phyloP scores from a whole-genome alignment of 2,329 filamentous ascomycete species.

The Parastagonospora nodorum region DNA sequence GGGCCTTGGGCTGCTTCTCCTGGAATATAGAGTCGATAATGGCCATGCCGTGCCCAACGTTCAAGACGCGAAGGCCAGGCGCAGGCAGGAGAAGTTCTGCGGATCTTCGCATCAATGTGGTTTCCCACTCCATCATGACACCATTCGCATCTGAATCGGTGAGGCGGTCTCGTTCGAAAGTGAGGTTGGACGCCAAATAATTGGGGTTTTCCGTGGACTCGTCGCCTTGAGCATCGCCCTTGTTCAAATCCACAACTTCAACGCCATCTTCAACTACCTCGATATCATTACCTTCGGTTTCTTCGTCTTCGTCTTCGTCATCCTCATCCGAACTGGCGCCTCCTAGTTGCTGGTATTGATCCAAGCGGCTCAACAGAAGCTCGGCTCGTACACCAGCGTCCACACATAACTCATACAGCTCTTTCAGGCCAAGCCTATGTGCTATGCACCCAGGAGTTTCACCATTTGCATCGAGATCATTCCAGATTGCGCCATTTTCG shows the following conservation, averaged over 20 bases:
- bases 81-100: conserved; percentile 49
- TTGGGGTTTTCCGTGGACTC: conserved; percentile 52
- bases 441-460: conserved; percentile 94
- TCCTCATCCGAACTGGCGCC: conserved; percentile 60
- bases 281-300: conserved; percentile 23
- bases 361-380: conserved; percentile 79
- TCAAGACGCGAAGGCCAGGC: conserved; percentile 52
- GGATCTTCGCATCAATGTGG: conserved; percentile 54
- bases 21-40: conserved; percentile 57
- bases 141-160: conserved; percentile 56
- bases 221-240: conserved; percentile 27
- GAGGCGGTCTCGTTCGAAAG: conserved; percentile 54
- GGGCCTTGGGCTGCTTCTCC: conserved; percentile 48
- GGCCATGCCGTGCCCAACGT: conserved; percentile 58
- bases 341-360: conserved; percentile 76
- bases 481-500: conserved; percentile 93
- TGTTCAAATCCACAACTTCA: conserved; percentile 35
- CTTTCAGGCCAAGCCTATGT: conserved; percentile 66
- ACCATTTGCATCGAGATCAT: conserved; percentile 82
- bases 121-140: conserved; percentile 61
- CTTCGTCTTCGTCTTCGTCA: conserved; percentile 52
- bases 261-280: conserved; percentile 33
- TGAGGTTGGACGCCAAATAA: conserved; percentile 55
- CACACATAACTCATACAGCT: conserved; percentile 81
- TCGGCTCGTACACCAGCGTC: conserved; percentile 91